A percentile compares a stretch with the other conserved stretches of the same genome.
These are phyloP conservation scores for Beauveria sp. DNA, from an alignment of 2,329 filamentous ascomycete genomes.

Conservation along the genomic window DNA sequence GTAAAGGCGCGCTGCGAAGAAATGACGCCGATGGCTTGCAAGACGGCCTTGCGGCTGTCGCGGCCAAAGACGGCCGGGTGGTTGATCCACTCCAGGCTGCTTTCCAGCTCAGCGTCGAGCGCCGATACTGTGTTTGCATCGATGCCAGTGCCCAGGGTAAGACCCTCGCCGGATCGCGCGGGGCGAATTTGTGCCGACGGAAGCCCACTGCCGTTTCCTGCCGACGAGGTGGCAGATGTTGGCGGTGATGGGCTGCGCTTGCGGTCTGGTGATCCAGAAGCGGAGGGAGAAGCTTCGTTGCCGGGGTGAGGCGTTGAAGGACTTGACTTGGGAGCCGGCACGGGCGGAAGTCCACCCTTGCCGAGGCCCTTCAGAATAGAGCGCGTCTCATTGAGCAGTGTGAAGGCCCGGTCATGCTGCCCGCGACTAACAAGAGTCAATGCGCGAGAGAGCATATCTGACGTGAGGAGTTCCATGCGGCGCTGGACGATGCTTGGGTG, in stretches of 20 bases:
- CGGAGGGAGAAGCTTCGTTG: constrained; percentile 35
- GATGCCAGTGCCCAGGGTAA: constrained; percentile 65
- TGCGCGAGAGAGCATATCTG: constrained; percentile 92
- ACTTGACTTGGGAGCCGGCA: constrained; percentile 48
- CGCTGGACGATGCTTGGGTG: constrained; percentile 93
- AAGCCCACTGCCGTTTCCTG: constrained; percentile 27
- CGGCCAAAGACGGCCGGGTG: constrained; percentile 92
- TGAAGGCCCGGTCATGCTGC: constrained; percentile 89
- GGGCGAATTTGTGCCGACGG: constrained; percentile 37
- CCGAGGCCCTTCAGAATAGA: constrained; percentile 93
- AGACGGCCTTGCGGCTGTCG: constrained; percentile 88
- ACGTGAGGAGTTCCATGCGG: constrained; percentile 94
- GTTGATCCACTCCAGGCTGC: constrained; percentile 92
- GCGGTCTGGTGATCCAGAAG: constrained; percentile 41
- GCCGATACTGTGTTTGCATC: constrained; percentile 75
- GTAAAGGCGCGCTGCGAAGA: constrained; percentile 91
- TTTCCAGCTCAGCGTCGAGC: constrained; percentile 83
- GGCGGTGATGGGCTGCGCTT: constrained; percentile 50
- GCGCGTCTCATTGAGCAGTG: constrained; percentile 84
- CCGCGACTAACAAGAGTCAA: constrained; percentile 83
- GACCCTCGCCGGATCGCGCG: constrained; percentile 47
- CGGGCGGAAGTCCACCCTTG: constrained; percentile 86
- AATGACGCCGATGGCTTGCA: constrained; percentile 95
- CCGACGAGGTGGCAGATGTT: constrained; percentile 38
- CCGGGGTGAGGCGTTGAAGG: constrained; percentile 42